Base-by-base conservation (phyloP, 306 rosid species). In the Psophocarpus tetragonolobus region DNA sequence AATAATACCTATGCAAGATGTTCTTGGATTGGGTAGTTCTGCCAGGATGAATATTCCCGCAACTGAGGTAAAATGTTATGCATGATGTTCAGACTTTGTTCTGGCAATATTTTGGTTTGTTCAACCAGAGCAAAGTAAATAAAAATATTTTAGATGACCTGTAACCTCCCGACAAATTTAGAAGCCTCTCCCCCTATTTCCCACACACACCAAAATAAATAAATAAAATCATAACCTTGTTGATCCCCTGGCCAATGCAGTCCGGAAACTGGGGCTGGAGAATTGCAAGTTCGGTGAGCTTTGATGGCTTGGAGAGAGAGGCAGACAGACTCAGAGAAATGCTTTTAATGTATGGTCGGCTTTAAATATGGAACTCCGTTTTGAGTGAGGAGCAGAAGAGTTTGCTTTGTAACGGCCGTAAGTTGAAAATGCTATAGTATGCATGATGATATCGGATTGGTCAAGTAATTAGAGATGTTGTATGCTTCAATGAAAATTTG, bases 11-110 rank as follows among this genome's bases (percentile, higher is more conserved):
- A 87, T 94, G 91, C 98, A 94, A 87, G 98, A 94, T 84, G 64
- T 94, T 83, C 95, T 94, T 75, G 80, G 91, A 74, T 85, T 92
- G 8, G 98, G 95, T 50, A 90, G 6, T 80, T 89, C 95, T 80
- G 92, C 97, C 18, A 88, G 98, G 94, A 94, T 94, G 98, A 94
- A 94, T 78, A 88, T 81, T 85, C 98, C 98, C 35, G 98, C 98
- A 26, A 94, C 98, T 84, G 95, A 89, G 97, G 98, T 92, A 87
- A 84, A 75, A 81, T 78, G 50, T 58, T 44, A n/a, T 79, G 68
- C 74, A 32, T 36, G 35, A 32, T 41, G 45, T 67, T 60, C 51
- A 2, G 32, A 23, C 44, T 20, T 38, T 68, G 41, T 74, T 74
- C 61, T 27, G 15, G 68, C 68, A 73, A 47, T 15, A 29, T 41